Base-by-base conservation (phyloP, 257 asterid species). In the Coffea canephora region DNA sequence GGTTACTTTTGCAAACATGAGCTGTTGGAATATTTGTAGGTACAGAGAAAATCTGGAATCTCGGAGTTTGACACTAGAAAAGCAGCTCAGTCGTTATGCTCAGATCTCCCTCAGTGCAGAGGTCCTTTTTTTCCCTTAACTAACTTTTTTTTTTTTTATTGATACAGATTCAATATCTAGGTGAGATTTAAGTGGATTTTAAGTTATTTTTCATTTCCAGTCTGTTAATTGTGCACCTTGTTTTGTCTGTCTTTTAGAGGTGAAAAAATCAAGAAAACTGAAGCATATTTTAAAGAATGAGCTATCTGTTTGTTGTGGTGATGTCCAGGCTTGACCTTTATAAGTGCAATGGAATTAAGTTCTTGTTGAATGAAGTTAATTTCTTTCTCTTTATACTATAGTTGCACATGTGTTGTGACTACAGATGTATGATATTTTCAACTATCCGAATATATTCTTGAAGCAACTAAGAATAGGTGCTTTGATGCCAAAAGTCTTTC, bases 1-100 rank as follows among this genome's bases (percentile, higher is more conserved):
- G 43, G 43, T 39, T 39, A 39, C 43, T 39, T 39, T 39, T 39
- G 4, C 43, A 39, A 39, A 4, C 43, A 39, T 39, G 43, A 39
- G 59, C 65, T 80, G 59, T 48, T 79, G 81, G 34, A 15, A 74
- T 83, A 67, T 49, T 59, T 73, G 81, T 83, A 96, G 99, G 97
- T 94, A 92, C 91, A 89, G 83, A 68, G 89, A 87, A 84, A 89
- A 91, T 82, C 85, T 85, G 49, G 95, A 92, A 80, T 82, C 85
- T 36, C 93, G 96, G 76, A 83, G 85, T 74, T 85, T 82, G 81
- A 46, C n/a, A 85, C 91, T 96, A 69, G 89, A 93, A 76, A 94
- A 94, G 89, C 90, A 90, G 92, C 91, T 92, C 66, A 86, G 87
- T 65, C 97, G 97, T 80, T 96, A 93, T 86, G 95, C 98, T 77